Conservation (phyloP, 208 protist genomes). For the Vickermania ingenoplastis region DNA sequence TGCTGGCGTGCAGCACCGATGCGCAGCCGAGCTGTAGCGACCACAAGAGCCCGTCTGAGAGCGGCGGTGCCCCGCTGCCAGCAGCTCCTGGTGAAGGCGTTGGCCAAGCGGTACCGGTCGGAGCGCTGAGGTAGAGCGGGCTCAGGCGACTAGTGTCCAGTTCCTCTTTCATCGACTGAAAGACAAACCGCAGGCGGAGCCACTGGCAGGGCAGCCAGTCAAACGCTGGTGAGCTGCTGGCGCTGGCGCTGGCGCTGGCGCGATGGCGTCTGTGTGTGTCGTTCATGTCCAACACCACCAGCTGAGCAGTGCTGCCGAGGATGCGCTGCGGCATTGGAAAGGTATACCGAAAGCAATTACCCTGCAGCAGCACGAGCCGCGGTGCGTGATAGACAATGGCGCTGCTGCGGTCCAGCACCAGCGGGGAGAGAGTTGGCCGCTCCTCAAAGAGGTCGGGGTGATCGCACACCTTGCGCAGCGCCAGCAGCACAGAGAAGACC, state of each 20-base stretch:
- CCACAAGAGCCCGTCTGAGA: not conserved
- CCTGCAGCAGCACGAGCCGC: constrained; percentile 29
- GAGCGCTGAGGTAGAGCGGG: not conserved
- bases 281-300: not conserved
- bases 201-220: not conserved
- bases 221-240: not conserved
- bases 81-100: too few species aligned
- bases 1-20: not conserved
- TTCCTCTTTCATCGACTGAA: not conserved
- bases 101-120: not conserved
- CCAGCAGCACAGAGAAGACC: constrained; percentile 93
- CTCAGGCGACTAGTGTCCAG: not conserved
- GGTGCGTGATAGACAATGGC: constrained; percentile 29
- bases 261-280: not conserved
- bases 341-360: constrained; percentile 16
- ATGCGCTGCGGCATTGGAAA: too few species aligned
- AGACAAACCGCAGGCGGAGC: not conserved
- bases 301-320: not conserved
- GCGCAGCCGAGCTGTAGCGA: not conserved
- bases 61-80: not conserved
- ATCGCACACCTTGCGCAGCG: constrained; percentile 97
- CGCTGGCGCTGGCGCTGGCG: not conserved
- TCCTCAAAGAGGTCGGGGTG: constrained; percentile 96
- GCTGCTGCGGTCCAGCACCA: constrained; percentile 39
- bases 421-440: constrained; percentile 56